A percentile compares a stretch with the other conserved stretches of the same genome.
Conservation (phyloP, 331 rosid species). For the Pyrus hybrid region DNA sequence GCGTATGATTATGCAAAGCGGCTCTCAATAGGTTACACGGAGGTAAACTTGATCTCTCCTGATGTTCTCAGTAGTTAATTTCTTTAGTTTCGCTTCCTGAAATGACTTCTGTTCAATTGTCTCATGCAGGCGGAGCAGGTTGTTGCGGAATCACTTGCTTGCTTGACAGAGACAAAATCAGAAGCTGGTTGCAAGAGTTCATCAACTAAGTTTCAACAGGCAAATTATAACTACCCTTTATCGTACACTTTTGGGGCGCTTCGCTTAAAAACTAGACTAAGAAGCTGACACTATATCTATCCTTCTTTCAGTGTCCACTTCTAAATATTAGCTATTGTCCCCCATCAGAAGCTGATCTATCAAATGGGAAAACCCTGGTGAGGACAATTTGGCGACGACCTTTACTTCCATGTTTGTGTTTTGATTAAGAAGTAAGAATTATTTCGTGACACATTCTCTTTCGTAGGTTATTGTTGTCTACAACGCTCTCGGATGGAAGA, state of each 20-base stretch:
- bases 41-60: background rate
- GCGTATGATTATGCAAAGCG: slow-evolving; percentile 21
- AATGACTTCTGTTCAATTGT: background rate
- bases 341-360: slow-evolving; percentile 15
- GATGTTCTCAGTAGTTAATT: background rate
- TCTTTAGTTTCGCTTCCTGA: background rate
- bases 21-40: slow-evolving; percentile 19
- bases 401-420: background rate
- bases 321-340: slow-evolving; percentile 27
- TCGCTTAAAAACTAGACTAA: background rate
- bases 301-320: slow-evolving; percentile 19
- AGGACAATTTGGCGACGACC: slow-evolving; percentile 4
- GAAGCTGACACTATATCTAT: background rate
- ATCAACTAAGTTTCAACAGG: slow-evolving; percentile 18
- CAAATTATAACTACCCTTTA: background rate
- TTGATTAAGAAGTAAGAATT: background rate
- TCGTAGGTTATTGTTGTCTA: slow-evolving; percentile 56
- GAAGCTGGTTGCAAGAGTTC: slow-evolving; percentile 9
- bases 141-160: slow-evolving; percentile 15
- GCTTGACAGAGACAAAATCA: slow-evolving; percentile 6
- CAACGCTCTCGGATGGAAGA: slow-evolving; percentile 65
- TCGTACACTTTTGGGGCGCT: background rate
- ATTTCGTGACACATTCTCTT: background rate
- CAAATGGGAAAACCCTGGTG: slow-evolving; percentile 20
- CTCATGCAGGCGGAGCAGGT: slow-evolving; percentile 17